Percentiles rank a stretch among this genome's conserved stretches.
phyloP scores from a whole-genome alignment of 352 stramenopile genomes.

The Pythium monospermum region DNA sequence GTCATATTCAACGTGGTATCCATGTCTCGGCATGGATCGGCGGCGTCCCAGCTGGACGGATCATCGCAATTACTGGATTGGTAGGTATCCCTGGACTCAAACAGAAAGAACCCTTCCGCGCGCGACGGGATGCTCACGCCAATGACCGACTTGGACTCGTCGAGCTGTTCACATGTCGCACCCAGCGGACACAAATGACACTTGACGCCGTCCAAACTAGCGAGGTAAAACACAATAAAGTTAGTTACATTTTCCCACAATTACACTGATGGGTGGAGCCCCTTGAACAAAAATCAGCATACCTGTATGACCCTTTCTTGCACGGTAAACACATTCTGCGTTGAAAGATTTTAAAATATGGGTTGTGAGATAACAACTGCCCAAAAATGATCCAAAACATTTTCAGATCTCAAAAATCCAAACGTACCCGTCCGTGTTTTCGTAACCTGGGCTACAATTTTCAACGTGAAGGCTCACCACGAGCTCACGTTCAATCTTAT shows the following conservation, averaged over 20 bases:
- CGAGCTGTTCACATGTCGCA: conserved; percentile 37
- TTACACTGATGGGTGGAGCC: too few relatives aligned
- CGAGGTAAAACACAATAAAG: conserved; percentile 2
- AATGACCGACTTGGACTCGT: conserved; percentile 22
- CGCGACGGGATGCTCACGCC: conserved; percentile 42
- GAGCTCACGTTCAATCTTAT: conserved; percentile 15
- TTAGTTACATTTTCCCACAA: too few relatives aligned
- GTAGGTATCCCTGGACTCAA: conserved; percentile 34
- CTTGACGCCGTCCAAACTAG: conserved; percentile 56
- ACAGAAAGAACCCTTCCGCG: conserved; percentile 42
- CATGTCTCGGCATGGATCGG: conserved; percentile 47
- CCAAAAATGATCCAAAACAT: not conserved
- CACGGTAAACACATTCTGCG: conserved; percentile 50
- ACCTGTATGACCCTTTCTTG: conserved; percentile 67
- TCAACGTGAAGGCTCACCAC: conserved; percentile 42
- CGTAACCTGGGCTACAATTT: conserved; percentile 50
- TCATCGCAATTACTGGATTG: conserved; percentile 31
- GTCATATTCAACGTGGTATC: conserved; percentile 21
- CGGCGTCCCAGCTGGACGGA: conserved; percentile 29
- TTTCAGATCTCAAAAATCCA: too few relatives aligned
- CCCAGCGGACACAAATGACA: conserved; percentile 62
- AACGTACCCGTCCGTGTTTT: conserved; percentile 53
- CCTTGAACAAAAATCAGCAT: too few relatives aligned
- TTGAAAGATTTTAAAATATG: conserved; percentile 15
- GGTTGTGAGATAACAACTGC: not conserved